Percentiles rank a stretch among this genome's conserved stretches.
phyloP scores from a whole-genome alignment of 129 eudicot genomes.

The Escallonia herrerae region DNA sequence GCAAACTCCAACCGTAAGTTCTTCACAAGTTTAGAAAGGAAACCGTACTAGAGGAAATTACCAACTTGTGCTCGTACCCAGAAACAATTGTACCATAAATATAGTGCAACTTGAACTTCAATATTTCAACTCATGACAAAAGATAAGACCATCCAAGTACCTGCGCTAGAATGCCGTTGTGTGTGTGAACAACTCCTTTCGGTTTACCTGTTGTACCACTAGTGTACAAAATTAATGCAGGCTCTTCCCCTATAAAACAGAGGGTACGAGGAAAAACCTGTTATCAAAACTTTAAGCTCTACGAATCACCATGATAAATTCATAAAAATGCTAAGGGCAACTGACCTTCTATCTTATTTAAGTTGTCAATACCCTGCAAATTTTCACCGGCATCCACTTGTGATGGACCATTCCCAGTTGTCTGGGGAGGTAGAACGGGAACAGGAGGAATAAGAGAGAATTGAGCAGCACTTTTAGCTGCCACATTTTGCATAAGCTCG shows the following conservation, averaged over 20 bases:
- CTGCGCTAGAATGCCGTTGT: slow-evolving; percentile 81
- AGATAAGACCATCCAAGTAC: slow-evolving; percentile 28
- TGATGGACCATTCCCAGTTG: slow-evolving; percentile 10
- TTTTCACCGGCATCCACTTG: slow-evolving; percentile 15
- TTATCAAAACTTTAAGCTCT: background rate
- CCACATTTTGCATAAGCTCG: slow-evolving; percentile 72
- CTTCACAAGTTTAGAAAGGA: background rate
- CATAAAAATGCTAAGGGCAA: background rate
- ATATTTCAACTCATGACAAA: background rate
- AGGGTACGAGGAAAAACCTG: background rate
- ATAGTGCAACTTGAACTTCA: background rate
- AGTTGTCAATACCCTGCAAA: slow-evolving; percentile 23
- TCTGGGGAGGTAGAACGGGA: slow-evolving; percentile 25
- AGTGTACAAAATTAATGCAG: slow-evolving; percentile 89
- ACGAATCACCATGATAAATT: background rate
- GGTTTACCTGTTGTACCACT: slow-evolving; percentile 99
- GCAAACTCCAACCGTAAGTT: too few species aligned
- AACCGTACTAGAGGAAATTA: too few species aligned
- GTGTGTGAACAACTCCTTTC: slow-evolving; percentile 97
- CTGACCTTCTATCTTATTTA: slow-evolving; percentile 45
- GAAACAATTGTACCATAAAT: too few species aligned
- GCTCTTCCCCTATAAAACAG: slow-evolving; percentile 51
- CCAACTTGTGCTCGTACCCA: too few species aligned
- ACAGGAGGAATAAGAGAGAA: slow-evolving; percentile 72
- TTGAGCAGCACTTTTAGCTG: slow-evolving; percentile 60